Conservation (phyloP, 2,329 filamentous ascomycete genomes). For the Pseudogymnoascus sp. region DNA sequence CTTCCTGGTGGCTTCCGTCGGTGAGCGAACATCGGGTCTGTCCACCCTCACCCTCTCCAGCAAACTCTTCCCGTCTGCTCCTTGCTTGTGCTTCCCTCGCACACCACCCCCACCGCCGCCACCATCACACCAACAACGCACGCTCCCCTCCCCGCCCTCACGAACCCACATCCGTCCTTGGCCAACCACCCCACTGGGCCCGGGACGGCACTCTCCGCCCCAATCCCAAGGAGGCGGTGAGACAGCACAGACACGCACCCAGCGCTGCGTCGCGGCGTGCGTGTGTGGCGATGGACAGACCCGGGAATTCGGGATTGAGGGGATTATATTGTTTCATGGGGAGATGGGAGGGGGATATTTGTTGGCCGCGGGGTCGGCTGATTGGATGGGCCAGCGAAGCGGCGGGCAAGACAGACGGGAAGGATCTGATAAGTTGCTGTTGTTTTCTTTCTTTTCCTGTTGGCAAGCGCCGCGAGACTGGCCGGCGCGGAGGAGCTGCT, state of each 20-base stretch:
- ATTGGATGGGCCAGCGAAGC: neutral
- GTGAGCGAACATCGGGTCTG: neutral
- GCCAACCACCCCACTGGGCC: neutral
- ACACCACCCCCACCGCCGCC: neutral
- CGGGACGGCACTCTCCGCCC: neutral
- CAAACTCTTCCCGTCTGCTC: neutral
- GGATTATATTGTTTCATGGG: neutral
- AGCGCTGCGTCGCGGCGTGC: neutral
- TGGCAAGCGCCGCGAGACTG: neutral
- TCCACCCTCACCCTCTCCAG: neutral
- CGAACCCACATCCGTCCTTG: neutral
- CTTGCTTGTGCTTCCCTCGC: neutral
- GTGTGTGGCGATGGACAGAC: neutral
- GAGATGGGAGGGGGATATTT: neutral
- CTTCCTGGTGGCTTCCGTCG: neutral
- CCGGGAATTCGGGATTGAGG: neutral
- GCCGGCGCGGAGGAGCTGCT: neutral
- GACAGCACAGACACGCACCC: neutral
- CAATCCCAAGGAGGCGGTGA: slow-evolving; percentile 2
- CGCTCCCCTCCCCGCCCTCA: neutral
- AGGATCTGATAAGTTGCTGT: neutral
- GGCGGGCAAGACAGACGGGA: neutral
- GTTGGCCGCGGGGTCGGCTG: neutral
- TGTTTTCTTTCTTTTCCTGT: neutral
- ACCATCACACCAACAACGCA: neutral